A percentile compares a stretch with the other conserved stretches of the same genome.
These are phyloP conservation scores for Candida cerambycidarum DNA, from an alignment of 805 yeast genomes.

Conservation along the genomic window DNA sequence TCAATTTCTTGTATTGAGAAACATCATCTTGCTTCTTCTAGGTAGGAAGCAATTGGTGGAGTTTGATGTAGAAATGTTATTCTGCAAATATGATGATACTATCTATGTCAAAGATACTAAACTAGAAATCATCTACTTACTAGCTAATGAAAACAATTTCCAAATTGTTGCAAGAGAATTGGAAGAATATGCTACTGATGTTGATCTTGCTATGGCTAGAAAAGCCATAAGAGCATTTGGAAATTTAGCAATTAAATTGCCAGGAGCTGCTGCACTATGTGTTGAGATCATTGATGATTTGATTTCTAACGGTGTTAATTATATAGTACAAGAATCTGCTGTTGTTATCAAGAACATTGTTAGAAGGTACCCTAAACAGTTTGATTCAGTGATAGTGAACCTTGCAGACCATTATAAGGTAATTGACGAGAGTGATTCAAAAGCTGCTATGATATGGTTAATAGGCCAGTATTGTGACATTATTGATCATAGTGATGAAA, in stretches of 20 bases:
- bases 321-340: conserved; percentile 77
- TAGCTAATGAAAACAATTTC: conserved; percentile 67
- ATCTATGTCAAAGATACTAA: conserved; percentile 88
- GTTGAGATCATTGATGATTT: conserved; percentile 61
- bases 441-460: conserved; percentile 79
- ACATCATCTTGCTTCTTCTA: conserved; percentile 70
- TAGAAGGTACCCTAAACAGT: conserved; percentile 68
- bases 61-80: conserved; percentile 76
- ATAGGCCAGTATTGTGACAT: conserved; percentile 65
- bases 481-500: conserved; percentile 41
- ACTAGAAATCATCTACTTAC: conserved; percentile 76
- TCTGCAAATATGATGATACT: conserved; percentile 82
- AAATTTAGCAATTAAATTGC: conserved; percentile 77
- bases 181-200: conserved; percentile 83
- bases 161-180: conserved; percentile 67
- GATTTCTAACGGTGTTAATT: conserved; percentile 62
- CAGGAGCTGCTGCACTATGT: conserved; percentile 60
- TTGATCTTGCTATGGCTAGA: conserved; percentile 81
- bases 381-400: conserved; percentile 32
- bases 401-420: conserved; percentile 35
- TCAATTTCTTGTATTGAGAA: conserved; percentile 79
- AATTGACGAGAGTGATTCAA: conserved; percentile 75
- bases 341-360: conserved; percentile 75
- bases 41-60: conserved; percentile 59
- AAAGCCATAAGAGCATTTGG: conserved; percentile 90